Percentiles rank a stretch among this genome's conserved stretches.
These are phyloP conservation scores for Penicillium cataractarum DNA, from an alignment of 495 filamentous ascomycete species.

Conservation along the genomic window DNA sequence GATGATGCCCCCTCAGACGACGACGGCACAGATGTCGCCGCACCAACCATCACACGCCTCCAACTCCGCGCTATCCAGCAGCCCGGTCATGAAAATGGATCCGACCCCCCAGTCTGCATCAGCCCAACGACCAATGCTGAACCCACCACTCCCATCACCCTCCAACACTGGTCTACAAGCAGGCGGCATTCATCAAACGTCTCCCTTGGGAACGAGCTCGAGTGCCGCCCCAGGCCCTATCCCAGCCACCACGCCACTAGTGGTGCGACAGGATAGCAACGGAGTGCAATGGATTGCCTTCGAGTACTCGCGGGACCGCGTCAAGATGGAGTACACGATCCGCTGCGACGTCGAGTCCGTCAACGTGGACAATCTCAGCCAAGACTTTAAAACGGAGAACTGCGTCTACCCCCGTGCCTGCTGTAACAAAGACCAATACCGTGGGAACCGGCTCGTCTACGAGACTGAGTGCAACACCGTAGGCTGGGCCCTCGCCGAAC, in stretches of 20 bases:
- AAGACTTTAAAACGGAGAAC: constrained; percentile 95
- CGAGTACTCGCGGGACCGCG: constrained; percentile 94
- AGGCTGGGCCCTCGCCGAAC: constrained; percentile 91
- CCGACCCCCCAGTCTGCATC: constrained; percentile 52
- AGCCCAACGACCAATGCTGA: constrained; percentile 43
- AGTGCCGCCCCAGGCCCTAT: constrained; percentile 97
- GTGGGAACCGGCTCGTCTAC: constrained; percentile 91
- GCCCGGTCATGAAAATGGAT: constrained; percentile 42
- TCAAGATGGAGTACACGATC: constrained; percentile 99
- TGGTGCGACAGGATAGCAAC: constrained; percentile 93
- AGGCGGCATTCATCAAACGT: constrained; percentile 49
- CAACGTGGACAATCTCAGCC: constrained; percentile 78
- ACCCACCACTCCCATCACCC: constrained; percentile 45
- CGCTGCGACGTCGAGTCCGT: constrained; percentile 97
- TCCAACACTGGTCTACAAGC: constrained; percentile 59
- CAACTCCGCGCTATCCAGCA: constrained; percentile 40
- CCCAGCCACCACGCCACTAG: constrained; percentile 93
- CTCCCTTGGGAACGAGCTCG: constrained; percentile 62
- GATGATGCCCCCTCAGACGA: constrained; percentile 71
- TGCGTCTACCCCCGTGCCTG: constrained; percentile 97
- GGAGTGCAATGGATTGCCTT: constrained; percentile 99
- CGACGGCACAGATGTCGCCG: constrained; percentile 55
- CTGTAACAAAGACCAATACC: constrained; percentile 93
- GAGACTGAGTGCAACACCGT: constrained; percentile 99
- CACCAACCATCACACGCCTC: constrained; percentile 54